Evolutionary conservation across 768 basidiomycete species (phyloP), one percentile per base, ranked within the genome.

Genomic region (Strobilomyces confusus): DNA sequence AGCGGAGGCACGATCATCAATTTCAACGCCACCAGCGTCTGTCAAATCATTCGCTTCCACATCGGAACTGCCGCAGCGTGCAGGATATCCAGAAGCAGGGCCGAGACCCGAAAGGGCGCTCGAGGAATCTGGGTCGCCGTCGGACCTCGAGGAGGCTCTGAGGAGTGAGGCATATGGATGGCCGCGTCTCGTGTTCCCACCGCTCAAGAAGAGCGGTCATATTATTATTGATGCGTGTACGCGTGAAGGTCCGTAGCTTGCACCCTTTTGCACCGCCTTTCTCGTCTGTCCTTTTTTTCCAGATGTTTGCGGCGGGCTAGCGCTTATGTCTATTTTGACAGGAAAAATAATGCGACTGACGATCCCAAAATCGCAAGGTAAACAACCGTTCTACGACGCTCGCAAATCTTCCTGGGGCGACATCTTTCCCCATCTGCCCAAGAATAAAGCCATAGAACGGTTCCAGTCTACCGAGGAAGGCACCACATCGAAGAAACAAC

Each of bases 381-480:
- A 92, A 68, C 94, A 98, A 62, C 79, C 82, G 0, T 99, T 84
- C 66, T 93, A 98, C 65, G 97, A 98, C 67, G 94, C 95, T 3
- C 84, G 95, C 33, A 98, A 98, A 72, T 85, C 90, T 0, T 72
- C 70, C 11, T 98, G 95, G 95, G 97, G 97, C 19, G 97, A 98
- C 67, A 76, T 92, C 22, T 98, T 98, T 71, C 97, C 97, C 20
- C 95, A 98, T 64, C 71, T 76, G 17, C 83, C 93, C 5, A 94
- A 93, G 70, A 91, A 89, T 64, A 64, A 75, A 7, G 83, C 88
- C 0, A 82, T 89, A 51, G 81, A 84, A 57, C 83, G 87, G 4
- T 72, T 75, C 62, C 75, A 79, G 60, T 71, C 74, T 41, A 22
- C 43, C 5, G 57, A 59, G 1, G 65, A 62, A 52, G 68, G 62